phyloP scores from a whole-genome alignment of 108 stramenopile species.

The Pseudonitzschia pungens region DNA sequence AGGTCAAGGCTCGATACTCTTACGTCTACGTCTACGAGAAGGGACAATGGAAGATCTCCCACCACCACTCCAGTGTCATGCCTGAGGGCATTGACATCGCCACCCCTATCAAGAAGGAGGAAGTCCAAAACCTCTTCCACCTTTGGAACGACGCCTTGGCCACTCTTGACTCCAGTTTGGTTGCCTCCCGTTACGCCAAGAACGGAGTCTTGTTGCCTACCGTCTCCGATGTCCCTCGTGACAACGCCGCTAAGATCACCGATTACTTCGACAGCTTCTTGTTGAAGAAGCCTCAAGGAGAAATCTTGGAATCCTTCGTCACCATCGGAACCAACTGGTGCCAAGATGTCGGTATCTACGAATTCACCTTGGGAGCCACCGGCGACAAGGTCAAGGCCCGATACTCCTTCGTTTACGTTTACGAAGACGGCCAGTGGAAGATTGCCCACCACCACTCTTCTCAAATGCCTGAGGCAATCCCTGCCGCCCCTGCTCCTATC shows the following conservation, averaged over 20 bases:
- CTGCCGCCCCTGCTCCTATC: slow-evolving; percentile 30
- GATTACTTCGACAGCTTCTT: slow-evolving; percentile 47
- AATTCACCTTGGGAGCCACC: slow-evolving; percentile 33
- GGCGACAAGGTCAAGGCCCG: slow-evolving; percentile 42
- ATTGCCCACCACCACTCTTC: slow-evolving; percentile 71
- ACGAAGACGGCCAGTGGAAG: slow-evolving; percentile 74
- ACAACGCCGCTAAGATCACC: slow-evolving; percentile 28
- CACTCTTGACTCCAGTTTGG: slow-evolving; percentile 41
- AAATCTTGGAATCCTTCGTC: slow-evolving; percentile 30
- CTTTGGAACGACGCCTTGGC: slow-evolving; percentile 63
- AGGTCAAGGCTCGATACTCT: slow-evolving; percentile 62
- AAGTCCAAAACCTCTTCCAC: slow-evolving; percentile 18
- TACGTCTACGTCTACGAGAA: slow-evolving; percentile 60
- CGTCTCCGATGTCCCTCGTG: slow-evolving; percentile 39
- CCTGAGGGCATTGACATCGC: slow-evolving; percentile 48
- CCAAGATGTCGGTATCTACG: slow-evolving; percentile 40
- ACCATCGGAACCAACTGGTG: slow-evolving; percentile 46
- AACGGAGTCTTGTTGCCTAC: slow-evolving; percentile 48
- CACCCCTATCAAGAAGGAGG: slow-evolving; percentile 19
- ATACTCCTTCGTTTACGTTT: slow-evolving; percentile 63
- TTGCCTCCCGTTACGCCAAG: slow-evolving; percentile 47
- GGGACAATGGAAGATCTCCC: slow-evolving; percentile 51
- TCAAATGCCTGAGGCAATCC: slow-evolving; percentile 58
- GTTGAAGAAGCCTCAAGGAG: slow-evolving; percentile 41
- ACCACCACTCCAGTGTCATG: slow-evolving; percentile 58